Percentiles rank a stretch among this genome's conserved stretches.
These are phyloP conservation scores for Aspergillus ibericus DNA, from an alignment of 2,329 filamentous ascomycete species.

Conservation along the genomic window DNA sequence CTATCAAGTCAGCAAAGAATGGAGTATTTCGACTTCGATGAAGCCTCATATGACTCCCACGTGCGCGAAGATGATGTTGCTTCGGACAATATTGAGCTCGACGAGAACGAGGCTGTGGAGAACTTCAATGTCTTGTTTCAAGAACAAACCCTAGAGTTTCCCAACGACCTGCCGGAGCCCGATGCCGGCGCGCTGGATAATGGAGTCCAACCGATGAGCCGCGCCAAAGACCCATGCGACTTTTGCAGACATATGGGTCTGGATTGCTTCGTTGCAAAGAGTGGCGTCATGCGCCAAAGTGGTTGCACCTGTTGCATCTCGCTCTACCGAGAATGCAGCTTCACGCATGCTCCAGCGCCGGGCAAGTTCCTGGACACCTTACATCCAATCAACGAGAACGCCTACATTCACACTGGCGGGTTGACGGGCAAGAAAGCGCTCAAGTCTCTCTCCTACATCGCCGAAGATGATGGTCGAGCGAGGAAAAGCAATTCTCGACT, in stretches of 20 bases:
- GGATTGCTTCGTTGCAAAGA: conserved; percentile 48
- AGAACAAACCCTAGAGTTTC: conserved; percentile 44
- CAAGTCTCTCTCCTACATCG: conserved; percentile 42
- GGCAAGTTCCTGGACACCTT: conserved; percentile 47
- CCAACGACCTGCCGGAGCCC: conserved; percentile 28
- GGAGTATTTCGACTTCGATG: conserved; percentile 52
- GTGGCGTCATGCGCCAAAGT: conserved; percentile 43
- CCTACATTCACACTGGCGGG: conserved; percentile 38
- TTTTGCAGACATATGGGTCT: conserved; percentile 49
- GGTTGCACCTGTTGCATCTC: conserved; percentile 51
- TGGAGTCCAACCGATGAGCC: conserved; percentile 45
- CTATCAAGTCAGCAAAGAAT: conserved; percentile 23
- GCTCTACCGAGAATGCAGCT: conserved; percentile 50
- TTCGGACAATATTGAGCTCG: conserved; percentile 39
- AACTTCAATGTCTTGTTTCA: conserved; percentile 44
- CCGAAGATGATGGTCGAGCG: conserved; percentile 41
- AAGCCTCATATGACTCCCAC: conserved; percentile 42
- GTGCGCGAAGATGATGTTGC: conserved; percentile 41
- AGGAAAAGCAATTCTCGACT: conserved; percentile 74
- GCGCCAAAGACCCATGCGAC: conserved; percentile 47
- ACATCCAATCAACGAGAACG: conserved; percentile 46
- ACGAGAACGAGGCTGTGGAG: conserved; percentile 39
- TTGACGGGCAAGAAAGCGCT: conserved; percentile 43
- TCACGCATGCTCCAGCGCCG: conserved; percentile 43
- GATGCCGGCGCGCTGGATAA: conserved; percentile 24